These are phyloP conservation scores for Exsudoporus frostii DNA, from an alignment of 768 basidiomycete genomes.

Conservation along the genomic window DNA sequence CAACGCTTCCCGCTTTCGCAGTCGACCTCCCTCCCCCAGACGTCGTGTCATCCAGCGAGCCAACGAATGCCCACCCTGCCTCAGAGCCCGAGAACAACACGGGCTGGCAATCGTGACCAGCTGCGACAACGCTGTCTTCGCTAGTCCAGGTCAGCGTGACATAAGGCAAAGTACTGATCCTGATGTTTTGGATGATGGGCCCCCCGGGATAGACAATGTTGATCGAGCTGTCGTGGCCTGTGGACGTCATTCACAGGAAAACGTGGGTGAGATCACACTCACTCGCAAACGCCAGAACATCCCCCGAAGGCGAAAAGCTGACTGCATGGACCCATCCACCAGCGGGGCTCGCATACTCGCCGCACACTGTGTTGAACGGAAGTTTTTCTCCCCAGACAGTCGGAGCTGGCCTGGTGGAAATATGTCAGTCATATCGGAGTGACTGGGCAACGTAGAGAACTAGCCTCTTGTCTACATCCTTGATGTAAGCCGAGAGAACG, in stretches of 20 bases:
- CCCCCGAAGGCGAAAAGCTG: conserved; percentile 95
- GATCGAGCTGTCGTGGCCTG: conserved; percentile 94
- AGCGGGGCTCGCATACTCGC: conserved; percentile 82
- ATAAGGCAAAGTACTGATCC: conserved; percentile 74
- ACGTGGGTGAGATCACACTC: conserved; percentile 32
- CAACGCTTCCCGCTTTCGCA: conserved; percentile 45
- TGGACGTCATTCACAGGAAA: conserved; percentile 3
- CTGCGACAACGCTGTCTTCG: conserved; percentile 81
- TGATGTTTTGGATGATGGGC: conserved; percentile 69
- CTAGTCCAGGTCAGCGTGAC: conserved; percentile 84
- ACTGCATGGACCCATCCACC: conserved; percentile 98
- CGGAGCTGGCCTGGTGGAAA: conserved; percentile 63
- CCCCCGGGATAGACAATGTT: conserved; percentile 88
- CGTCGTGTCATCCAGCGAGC: conserved; percentile 83
- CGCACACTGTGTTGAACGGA: conserved; percentile 96
- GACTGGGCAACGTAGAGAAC: conserved; percentile 13
- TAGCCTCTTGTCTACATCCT: conserved; percentile 92
- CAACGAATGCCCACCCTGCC: conserved; percentile 74
- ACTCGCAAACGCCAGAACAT: conserved; percentile 91
- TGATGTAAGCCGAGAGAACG: conserved; percentile 97
- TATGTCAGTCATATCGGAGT: conserved; percentile 6
- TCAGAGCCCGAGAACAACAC: conserved; percentile 76
- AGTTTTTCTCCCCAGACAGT: conserved; percentile 97
- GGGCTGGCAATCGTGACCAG: conserved; percentile 98
- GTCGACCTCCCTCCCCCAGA: conserved; percentile 36